Conservation (phyloP, 1,284 basidiomycete species). For the Marasmius fiardii region DNA sequence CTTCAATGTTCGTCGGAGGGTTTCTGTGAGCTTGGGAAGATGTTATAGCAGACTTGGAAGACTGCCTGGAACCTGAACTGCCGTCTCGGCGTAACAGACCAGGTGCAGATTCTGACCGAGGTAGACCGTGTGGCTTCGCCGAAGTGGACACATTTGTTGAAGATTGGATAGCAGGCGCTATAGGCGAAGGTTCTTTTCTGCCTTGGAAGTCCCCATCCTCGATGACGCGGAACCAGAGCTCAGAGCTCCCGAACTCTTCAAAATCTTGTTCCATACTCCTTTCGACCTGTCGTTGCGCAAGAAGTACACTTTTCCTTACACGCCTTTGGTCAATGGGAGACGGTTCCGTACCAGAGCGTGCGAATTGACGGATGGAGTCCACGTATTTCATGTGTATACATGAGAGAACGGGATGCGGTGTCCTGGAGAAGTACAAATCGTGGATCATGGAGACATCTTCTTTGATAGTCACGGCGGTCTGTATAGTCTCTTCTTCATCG, state of each 20-base stretch:
- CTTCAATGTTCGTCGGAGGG: slow-evolving; percentile 60
- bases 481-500: slow-evolving; percentile 64
- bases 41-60: slow-evolving; percentile 20
- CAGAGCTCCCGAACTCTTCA: slow-evolving; percentile 81
- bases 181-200: slow-evolving; percentile 60
- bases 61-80: slow-evolving; percentile 33
- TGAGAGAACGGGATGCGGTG: slow-evolving; percentile 56
- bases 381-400: slow-evolving; percentile 70
- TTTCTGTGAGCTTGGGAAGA: slow-evolving; percentile 28
- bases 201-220: slow-evolving; percentile 61
- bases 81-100: slow-evolving; percentile 30
- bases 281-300: slow-evolving; percentile 84
- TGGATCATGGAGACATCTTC: slow-evolving; percentile 89
- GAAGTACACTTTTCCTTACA: slow-evolving; percentile 75
- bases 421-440: slow-evolving; percentile 77
- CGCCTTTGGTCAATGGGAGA: slow-evolving; percentile 51
- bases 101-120: slow-evolving; percentile 40
- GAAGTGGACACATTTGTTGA: slow-evolving; percentile 19
- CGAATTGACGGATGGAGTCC: slow-evolving; percentile 68
- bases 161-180: slow-evolving; percentile 20
- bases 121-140: slow-evolving; percentile 14
- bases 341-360: slow-evolving; percentile 41
- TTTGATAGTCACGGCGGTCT: slow-evolving; percentile 59
- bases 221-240: slow-evolving; percentile 87
- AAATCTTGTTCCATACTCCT: slow-evolving; percentile 91